Conservation (phyloP, 1,284 basidiomycete species). For the Papiliotrema terrestris region DNA sequence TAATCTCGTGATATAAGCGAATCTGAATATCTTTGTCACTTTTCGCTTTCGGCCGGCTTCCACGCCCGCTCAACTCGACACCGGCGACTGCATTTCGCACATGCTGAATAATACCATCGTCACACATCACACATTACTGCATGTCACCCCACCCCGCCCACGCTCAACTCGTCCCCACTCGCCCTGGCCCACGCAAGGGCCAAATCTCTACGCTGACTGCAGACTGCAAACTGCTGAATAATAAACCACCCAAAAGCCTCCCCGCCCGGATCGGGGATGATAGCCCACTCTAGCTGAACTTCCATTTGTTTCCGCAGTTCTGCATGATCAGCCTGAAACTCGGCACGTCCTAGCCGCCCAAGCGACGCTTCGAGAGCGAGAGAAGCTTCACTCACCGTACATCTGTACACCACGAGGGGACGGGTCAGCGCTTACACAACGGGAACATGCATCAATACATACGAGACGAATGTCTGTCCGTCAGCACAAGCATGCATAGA, state of each 20-base stretch:
- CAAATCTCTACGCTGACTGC: neutral
- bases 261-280: neutral
- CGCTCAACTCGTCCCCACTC: neutral
- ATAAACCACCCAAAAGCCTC: neutral
- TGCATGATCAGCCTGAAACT: slow-evolving; percentile 6
- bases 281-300: slow-evolving; percentile 36
- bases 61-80: neutral
- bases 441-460: slow-evolving; percentile 31
- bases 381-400: slow-evolving; percentile 26
- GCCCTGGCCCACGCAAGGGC: neutral
- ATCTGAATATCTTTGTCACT: no score
- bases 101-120: no score
- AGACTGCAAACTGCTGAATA: neutral
- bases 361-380: neutral
- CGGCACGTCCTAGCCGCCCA: neutral
- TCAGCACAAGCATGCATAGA: slow-evolving; percentile 4
- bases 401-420: slow-evolving; percentile 14
- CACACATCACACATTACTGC: no score
- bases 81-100: neutral
- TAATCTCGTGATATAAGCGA: no score
- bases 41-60: neutral
- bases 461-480: slow-evolving; percentile 61
- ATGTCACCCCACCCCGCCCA: no score
- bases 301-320: slow-evolving; percentile 49
- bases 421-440: neutral